Base-by-base conservation (phyloP, 495 filamentous ascomycete genomes). In the Chaetomium fimeti region DNA sequence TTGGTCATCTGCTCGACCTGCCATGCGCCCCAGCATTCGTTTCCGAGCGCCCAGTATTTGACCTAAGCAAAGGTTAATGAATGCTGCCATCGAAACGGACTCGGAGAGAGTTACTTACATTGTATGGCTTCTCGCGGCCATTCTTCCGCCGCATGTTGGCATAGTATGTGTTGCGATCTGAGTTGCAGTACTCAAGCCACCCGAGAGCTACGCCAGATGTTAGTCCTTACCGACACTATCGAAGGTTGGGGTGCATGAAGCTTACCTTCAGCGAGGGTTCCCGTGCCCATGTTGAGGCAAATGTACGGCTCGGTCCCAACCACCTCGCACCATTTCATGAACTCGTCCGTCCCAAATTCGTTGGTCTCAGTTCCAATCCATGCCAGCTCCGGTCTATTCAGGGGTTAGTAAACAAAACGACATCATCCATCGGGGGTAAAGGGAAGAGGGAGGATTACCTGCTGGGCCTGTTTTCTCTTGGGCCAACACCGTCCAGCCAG, bases 111-210 rank as follows among this genome's bases (percentile, higher is more conserved):
- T 0, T 0, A 49, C 25, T 0, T 36, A 88, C 87, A 68, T 85
- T 84, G 73, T 92, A 92, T 7, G 90, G 90, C 71, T 91, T 82
- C 59, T 86, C 78, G 24, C 80, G 84, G 1, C 90, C 90, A 72
- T 92, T 87, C 66, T 87, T 83, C 18, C 90, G 81, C 20, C 89
- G 84, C 53, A 91, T 75, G 71, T 92, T 91, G 57, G 89, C 90
- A 74, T 90, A 92, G 77, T 91, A 82, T 15, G 89, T 93, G 72
- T 93, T 81, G 38, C 81, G 78, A 9, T 80, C 83, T 42, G 85
- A 84, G 70, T 91, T 92, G 78, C 90, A 92, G 74, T 93, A 93
- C 68, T 93, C 90, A 38, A 92, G 78, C 90, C 89, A 93, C 12
- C 78, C 89, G 56, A 93, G 77, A 7, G 86, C 86, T 62, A 38